Percentiles rank a stretch among this genome's conserved stretches.
Conservation (phyloP, 2,329 filamentous ascomycete species). For the Monosporascus sp. region DNA sequence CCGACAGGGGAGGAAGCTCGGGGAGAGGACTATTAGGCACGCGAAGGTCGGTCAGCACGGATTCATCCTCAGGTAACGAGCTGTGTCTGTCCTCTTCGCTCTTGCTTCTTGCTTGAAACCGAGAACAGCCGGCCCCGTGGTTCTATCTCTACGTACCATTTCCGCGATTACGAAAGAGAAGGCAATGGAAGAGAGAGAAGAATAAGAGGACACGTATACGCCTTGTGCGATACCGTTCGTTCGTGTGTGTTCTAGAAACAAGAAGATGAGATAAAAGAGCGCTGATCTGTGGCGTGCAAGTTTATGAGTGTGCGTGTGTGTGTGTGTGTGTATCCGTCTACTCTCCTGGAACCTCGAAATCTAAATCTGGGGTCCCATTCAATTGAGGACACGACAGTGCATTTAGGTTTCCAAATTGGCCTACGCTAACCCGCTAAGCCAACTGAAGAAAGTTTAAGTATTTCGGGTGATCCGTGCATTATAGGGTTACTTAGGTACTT, state of each 20-base stretch:
- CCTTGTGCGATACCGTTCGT: no score
- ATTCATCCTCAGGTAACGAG: not conserved
- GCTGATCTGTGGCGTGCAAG: not conserved
- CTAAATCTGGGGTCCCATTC: slow-evolving; percentile 12
- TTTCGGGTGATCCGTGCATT: no score
- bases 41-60: slow-evolving; percentile 3
- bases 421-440: not conserved
- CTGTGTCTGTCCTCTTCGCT: not conserved
- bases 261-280: no score
- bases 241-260: no score
- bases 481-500: no score
- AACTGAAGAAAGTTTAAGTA: no score
- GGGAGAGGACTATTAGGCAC: slow-evolving; percentile 47
- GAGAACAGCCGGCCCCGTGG: no score
- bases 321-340: not conserved
- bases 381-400: not conserved
- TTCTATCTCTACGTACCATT: no score
- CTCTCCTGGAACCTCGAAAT: not conserved
- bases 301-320: not conserved
- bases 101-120: no score
- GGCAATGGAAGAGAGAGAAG: no score
- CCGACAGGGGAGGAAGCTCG: slow-evolving; percentile 55
- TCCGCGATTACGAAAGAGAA: no score
- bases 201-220: no score
- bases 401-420: not conserved